Evolutionary conservation across 106 monocot genomes (phyloP), one percentile per base, ranked within the genome.

Genomic region (Phalaenopsis equestris): DNA sequence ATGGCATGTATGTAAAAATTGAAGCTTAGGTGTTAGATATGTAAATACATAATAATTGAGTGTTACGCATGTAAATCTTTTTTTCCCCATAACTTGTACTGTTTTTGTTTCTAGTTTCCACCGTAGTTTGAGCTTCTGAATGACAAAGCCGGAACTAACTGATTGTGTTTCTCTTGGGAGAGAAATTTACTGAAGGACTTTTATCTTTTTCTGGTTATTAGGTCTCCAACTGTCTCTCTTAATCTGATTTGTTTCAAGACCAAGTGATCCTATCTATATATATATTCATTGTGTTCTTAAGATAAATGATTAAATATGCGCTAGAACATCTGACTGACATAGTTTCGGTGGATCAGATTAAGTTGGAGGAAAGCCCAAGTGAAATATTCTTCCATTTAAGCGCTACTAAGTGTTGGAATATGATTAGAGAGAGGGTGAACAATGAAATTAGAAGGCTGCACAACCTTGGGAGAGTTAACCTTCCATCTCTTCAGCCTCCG

Each of bases 381-480:
- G 92, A 98, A 85, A 85, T 88, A 55, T 98, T 98, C 74, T 81
- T 98, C 55, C 87, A 98, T 77, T 30, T 89, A 9, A 90, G 94
- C 80, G 83, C 88, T 18, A 74, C 79, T 41, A 94, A 86, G 82
- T 98, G 94, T 81, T 98, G 97, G 97, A 86, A 98, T 81, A 86
- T 94, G 90, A 89, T 94, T 43, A 91, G 90, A 82, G 89, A 93
- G 67, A 89, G 86, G 83, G 88, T 96, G 37, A 96, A 93, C 74
- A 65, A 73, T 79, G 89, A 93, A 93, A 96, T 93, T 81, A 91
- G 83, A 70, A 85, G 81, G 57, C 79, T 80, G 8, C 88, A 90
- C 46, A 86, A 46, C 37, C 77, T 85, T 41, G 91, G 88, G 41
- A 85, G 75, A 77, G 14, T 49, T 30, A 87, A 86, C 18, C 79